phyloP scores from a whole-genome alignment of 768 basidiomycete genomes.

The Mycena floridula region DNA sequence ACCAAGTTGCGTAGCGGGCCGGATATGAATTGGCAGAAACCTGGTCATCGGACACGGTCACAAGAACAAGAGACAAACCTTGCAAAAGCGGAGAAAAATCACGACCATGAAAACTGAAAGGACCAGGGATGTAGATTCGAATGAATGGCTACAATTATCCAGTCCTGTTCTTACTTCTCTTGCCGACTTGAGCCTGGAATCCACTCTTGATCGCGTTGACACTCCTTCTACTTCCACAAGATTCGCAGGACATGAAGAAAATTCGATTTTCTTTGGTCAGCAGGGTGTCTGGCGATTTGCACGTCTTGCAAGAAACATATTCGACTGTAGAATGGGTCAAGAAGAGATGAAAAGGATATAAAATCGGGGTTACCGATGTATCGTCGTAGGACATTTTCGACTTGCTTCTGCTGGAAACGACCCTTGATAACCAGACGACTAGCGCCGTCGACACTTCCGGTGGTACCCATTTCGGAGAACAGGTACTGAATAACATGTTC shows the following conservation, averaged over 20 bases:
- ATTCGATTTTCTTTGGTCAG: conserved; percentile 98
- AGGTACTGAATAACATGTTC: conserved; percentile 97
- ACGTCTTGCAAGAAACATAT: conserved; percentile 99
- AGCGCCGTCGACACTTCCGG: conserved; percentile 88
- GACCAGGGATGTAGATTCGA: too few relatives aligned
- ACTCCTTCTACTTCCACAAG: conserved; percentile 84
- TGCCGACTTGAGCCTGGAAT: conserved; percentile 94
- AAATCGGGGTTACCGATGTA: conserved; percentile 77
- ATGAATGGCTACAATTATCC: conserved; percentile 30
- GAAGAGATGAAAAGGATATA: background rate
- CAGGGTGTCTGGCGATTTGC: conserved; percentile 97
- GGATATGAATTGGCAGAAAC: too few relatives aligned
- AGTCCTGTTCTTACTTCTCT: conserved; percentile 77
- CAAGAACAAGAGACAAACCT: background rate
- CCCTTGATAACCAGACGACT: conserved; percentile 95
- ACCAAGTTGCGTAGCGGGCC: too few relatives aligned
- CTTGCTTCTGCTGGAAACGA: conserved; percentile 96
- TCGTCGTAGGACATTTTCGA: conserved; percentile 92
- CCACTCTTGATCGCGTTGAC: conserved; percentile 98
- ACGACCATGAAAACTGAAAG: too few relatives aligned
- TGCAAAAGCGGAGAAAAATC: background rate
- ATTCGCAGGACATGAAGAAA: conserved; percentile 95
- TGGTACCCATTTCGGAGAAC: conserved; percentile 98
- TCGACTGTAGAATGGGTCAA: conserved; percentile 54
- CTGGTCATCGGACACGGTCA: too few relatives aligned